These are phyloP conservation scores for Rhododendron ferrugineum DNA, from an alignment of 148 eudicot species.

Conservation along the genomic window DNA sequence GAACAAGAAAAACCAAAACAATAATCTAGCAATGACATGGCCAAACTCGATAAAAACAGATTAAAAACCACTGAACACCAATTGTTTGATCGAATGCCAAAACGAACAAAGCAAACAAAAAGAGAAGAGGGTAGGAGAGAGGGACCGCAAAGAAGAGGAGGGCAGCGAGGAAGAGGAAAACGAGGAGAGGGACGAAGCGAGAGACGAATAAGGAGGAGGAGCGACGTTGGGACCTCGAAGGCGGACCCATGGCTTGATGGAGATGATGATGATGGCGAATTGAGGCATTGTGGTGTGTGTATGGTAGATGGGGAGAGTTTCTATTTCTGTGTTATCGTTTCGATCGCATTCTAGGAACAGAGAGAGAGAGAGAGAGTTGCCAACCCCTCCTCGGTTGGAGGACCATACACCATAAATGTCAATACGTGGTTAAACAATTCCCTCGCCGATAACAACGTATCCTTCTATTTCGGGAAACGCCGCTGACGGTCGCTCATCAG, in stretches of 20 bases:
- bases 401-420: background rate
- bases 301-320: background rate
- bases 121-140: background rate
- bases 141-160: slow-evolving; percentile 49
- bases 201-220: slow-evolving; percentile 31
- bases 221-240: slow-evolving; percentile 21
- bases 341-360: background rate
- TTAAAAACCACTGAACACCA: background rate
- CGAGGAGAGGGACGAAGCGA: slow-evolving; percentile 36
- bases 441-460: background rate
- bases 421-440: background rate
- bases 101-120: background rate
- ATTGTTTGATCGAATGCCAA: slow-evolving; percentile 36
- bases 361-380: background rate
- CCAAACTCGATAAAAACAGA: background rate
- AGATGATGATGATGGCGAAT: background rate
- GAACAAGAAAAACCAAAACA: background rate
- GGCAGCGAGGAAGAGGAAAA: slow-evolving; percentile 36
- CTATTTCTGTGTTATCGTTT: background rate
- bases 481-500: background rate
- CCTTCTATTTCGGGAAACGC: background rate
- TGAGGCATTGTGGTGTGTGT: background rate
- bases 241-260: slow-evolving; percentile 18
- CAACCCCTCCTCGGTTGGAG: background rate
- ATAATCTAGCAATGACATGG: background rate